phyloP scores from a whole-genome alignment of 139 green algal genomes.

The Tetradesmus lagerheimii region DNA sequence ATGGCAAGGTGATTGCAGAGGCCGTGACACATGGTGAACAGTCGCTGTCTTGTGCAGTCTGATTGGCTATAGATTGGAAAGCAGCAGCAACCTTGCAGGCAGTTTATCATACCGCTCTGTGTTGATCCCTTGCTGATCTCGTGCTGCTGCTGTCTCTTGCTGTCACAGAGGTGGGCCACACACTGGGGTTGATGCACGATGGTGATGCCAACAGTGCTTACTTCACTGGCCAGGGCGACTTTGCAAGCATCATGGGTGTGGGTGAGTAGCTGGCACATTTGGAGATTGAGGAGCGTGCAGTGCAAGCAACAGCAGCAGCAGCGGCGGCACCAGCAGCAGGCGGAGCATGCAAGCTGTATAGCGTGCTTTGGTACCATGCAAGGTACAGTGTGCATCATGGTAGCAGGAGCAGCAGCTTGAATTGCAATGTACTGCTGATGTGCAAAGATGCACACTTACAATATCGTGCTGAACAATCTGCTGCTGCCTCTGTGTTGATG shows the following conservation, averaged over 20 bases:
- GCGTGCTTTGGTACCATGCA: no score
- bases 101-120: not conserved
- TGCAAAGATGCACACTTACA: no score
- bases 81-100: not conserved
- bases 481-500: not conserved
- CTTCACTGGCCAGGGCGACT: conserved; percentile 2
- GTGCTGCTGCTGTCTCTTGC: not conserved
- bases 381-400: no score
- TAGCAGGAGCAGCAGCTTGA: no score
- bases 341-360: not conserved
- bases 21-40: not conserved
- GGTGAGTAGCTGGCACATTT: not conserved
- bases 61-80: no score
- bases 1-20: not conserved
- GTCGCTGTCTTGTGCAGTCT: no score
- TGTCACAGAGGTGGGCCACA: not conserved
- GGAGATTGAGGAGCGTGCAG: no score
- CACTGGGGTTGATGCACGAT: conserved; percentile 3
- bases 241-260: conserved; percentile 24
- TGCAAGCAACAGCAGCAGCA: no score
- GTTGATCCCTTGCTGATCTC: not conserved
- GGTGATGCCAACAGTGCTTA: not conserved
- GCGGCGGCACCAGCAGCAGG: not conserved
- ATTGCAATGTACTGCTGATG: no score
- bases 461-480: not conserved